These are phyloP conservation scores for Petunia axillaris DNA, from an alignment of 257 asterid species.

Conservation along the genomic window DNA sequence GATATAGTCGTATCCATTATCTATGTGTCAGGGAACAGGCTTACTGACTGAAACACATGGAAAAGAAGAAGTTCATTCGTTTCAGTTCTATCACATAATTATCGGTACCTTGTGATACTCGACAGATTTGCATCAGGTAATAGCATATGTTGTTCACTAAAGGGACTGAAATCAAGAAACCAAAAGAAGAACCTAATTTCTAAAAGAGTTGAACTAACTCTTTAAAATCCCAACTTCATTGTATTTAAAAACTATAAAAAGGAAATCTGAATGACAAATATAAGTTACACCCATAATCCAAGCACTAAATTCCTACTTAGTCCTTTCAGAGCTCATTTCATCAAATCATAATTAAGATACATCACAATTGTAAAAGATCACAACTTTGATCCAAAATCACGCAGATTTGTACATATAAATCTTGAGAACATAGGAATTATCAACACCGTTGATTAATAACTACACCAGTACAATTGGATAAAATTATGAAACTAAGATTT, in stretches of 20 bases:
- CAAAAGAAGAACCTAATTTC: neutral
- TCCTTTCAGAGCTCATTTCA: no score
- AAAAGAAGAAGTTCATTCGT: neutral
- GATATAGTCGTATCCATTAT: conserved; percentile 50
- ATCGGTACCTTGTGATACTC: neutral
- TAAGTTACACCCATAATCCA: neutral
- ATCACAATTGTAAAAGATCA: neutral
- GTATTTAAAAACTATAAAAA: neutral
- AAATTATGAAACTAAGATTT: neutral
- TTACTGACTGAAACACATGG: conserved; percentile 17
- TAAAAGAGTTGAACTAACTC: neutral
- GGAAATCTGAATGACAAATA: neutral
- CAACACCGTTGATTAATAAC: no score
- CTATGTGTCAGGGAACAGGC: neutral
- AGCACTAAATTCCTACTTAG: neutral
- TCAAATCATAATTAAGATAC: conserved; percentile 15
- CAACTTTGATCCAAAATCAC: neutral
- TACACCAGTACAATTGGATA: neutral
- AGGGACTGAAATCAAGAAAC: no score
- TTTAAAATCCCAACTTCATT: neutral
- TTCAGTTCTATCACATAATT: neutral
- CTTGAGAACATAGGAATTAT: no score
- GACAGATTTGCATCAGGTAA: no score
- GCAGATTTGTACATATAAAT: neutral
- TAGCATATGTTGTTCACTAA: no score